Conservation (phyloP, 2,329 filamentous ascomycete species). For the Mycosphaerella sp. region DNA sequence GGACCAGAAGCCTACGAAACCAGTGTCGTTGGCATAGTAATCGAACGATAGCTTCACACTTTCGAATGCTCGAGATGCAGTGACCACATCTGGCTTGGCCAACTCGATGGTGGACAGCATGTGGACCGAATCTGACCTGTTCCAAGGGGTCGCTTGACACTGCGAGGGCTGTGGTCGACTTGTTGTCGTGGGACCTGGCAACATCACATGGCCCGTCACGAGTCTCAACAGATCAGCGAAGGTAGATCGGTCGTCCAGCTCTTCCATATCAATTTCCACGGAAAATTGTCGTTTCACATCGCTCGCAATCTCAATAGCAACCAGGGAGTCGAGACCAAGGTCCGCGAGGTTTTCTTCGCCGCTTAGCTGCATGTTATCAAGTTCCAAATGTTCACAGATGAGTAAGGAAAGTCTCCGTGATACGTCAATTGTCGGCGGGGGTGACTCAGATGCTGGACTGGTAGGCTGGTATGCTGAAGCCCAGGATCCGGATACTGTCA, state of each 20-base stretch:
- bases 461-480: neutral
- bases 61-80: neutral
- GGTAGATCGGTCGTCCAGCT: neutral
- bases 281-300: constrained; percentile 4
- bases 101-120: neutral
- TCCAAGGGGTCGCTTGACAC: neutral
- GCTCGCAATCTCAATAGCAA: constrained; percentile 5
- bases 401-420: neutral
- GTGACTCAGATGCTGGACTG: neutral
- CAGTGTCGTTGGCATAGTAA: neutral
- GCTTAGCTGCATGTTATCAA: neutral
- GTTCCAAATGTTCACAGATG: neutral
- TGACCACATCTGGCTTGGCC: neutral
- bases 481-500: neutral
- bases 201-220: neutral
- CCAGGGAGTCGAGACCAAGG: constrained; percentile 5
- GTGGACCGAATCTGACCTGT: neutral
- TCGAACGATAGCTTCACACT: neutral
- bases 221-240: constrained; percentile 2
- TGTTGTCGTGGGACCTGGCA: neutral
- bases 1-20: constrained; percentile 6
- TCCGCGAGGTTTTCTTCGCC: constrained; percentile 1
- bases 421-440: neutral
- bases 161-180: neutral
- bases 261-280: neutral